phyloP scores from a whole-genome alignment of 2,329 filamentous ascomycete genomes.

The Ascochyta rabiei region DNA sequence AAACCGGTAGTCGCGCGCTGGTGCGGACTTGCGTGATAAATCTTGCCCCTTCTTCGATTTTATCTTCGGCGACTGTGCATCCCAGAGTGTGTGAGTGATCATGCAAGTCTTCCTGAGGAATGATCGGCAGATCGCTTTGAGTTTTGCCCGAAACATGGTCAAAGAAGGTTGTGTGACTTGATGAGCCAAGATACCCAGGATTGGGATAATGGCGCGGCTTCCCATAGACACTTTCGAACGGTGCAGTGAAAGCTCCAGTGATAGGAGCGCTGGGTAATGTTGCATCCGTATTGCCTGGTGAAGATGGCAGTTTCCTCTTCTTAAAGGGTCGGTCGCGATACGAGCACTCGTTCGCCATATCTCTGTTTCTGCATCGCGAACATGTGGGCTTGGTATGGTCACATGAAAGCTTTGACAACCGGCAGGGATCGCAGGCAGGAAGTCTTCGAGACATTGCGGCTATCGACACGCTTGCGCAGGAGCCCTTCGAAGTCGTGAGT shows the following conservation, averaged over 20 bases:
- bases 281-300: not conserved
- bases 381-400: not conserved
- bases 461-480: no score
- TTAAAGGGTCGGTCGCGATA: slow-evolving; percentile 3
- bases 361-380: not conserved
- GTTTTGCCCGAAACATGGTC: slow-evolving; percentile 29
- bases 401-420: not conserved
- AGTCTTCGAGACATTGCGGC: not conserved
- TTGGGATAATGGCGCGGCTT: slow-evolving; percentile 29
- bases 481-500: not conserved
- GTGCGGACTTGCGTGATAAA: not conserved
- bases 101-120: not conserved
- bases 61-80: not conserved
- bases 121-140: not conserved
- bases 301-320: not conserved
- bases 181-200: slow-evolving; percentile 41
- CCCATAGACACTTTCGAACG: not conserved
- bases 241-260: not conserved
- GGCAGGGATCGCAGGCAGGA: slow-evolving; percentile 3
- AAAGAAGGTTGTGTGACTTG: slow-evolving; percentile 42
- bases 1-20: not conserved
- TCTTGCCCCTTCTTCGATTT: not conserved
- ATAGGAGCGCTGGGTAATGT: not conserved
- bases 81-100: not conserved
- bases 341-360: not conserved